Conservation (phyloP, 2,329 filamentous ascomycete species). For the Aspergillus bombycis region DNA sequence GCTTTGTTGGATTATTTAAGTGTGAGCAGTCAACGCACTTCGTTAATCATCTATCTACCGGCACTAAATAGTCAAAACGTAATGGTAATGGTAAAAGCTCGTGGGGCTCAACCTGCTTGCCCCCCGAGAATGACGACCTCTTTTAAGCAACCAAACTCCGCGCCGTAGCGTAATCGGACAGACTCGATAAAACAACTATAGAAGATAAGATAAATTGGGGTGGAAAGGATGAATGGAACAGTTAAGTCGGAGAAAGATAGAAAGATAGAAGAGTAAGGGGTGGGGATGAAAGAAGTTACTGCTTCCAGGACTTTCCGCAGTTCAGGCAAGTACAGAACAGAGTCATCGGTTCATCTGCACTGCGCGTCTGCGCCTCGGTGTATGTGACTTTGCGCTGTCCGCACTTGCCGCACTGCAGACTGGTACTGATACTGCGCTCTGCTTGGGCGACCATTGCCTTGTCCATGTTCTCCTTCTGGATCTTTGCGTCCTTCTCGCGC, state of each 20-base stretch:
- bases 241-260: neutral
- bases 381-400: constrained; percentile 94
- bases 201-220: neutral
- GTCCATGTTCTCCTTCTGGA: constrained; percentile 93
- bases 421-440: constrained; percentile 86
- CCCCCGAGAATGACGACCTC: constrained; percentile 1
- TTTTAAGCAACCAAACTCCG: constrained; percentile 7
- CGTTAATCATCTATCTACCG: constrained; percentile 5
- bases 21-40: neutral
- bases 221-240: neutral
- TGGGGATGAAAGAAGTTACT: constrained; percentile 31
- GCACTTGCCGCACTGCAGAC: constrained; percentile 88
- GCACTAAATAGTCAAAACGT: neutral
- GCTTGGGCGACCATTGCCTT: constrained; percentile 92
- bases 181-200: constrained; percentile 1
- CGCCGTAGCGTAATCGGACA: constrained; percentile 5
- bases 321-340: constrained; percentile 53
- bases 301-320: constrained; percentile 53
- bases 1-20: neutral
- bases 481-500: constrained; percentile 71
- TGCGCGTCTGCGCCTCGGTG: constrained; percentile 91
- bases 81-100: neutral
- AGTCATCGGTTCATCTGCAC: constrained; percentile 83
- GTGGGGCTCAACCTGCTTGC: constrained; percentile 1
- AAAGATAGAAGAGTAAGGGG: neutral